Percentiles rank a stretch among this genome's conserved stretches.
phyloP scores from a whole-genome alignment of 1,284 basidiomycete genomes.

The Testicularia cyperi region DNA sequence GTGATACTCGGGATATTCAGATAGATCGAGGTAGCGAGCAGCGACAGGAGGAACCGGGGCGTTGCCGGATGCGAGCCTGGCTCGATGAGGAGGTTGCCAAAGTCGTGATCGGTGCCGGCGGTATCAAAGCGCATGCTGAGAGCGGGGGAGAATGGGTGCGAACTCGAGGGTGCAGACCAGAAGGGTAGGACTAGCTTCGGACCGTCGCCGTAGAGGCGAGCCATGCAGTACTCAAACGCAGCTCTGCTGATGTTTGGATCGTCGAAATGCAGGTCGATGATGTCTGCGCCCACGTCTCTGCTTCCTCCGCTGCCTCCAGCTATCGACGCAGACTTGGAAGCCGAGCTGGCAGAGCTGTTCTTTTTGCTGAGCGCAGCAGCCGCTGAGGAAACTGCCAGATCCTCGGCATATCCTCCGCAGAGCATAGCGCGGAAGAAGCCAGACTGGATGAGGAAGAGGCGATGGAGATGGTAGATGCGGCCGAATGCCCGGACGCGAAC shows the following conservation, averaged over 20 bases:
- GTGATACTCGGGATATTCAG: slow-evolving; percentile 78
- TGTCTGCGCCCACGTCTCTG: slow-evolving; percentile 10
- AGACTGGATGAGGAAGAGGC: slow-evolving; percentile 51
- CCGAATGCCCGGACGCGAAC: slow-evolving; percentile 44
- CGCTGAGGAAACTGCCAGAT: slow-evolving; percentile 27
- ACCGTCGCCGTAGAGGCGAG: slow-evolving; percentile 48
- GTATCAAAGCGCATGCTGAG: slow-evolving; percentile 63
- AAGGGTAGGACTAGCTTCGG: slow-evolving; percentile 46
- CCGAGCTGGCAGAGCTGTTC: slow-evolving; percentile 1
- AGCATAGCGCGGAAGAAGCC: slow-evolving; percentile 54
- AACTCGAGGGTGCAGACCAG: slow-evolving; percentile 40
- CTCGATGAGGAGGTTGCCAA: slow-evolving; percentile 37
- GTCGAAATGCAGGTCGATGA: slow-evolving; percentile 42
- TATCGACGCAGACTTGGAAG: background rate
- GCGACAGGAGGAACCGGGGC: slow-evolving; percentile 78
- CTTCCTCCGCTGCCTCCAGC: background rate
- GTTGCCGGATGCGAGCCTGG: slow-evolving; percentile 69
- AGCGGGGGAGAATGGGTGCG: slow-evolving; percentile 67
- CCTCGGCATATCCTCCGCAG: slow-evolving; percentile 46
- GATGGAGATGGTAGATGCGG: slow-evolving; percentile 46
- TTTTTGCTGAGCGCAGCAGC: slow-evolving; percentile 27
- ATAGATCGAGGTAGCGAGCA: slow-evolving; percentile 82
- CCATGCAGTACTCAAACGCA: slow-evolving; percentile 53
- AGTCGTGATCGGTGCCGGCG: slow-evolving; percentile 64
- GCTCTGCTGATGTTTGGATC: slow-evolving; percentile 53